These are phyloP conservation scores for Talaromyces islandicus DNA, from an alignment of 2,329 filamentous ascomycete genomes.

Conservation along the genomic window DNA sequence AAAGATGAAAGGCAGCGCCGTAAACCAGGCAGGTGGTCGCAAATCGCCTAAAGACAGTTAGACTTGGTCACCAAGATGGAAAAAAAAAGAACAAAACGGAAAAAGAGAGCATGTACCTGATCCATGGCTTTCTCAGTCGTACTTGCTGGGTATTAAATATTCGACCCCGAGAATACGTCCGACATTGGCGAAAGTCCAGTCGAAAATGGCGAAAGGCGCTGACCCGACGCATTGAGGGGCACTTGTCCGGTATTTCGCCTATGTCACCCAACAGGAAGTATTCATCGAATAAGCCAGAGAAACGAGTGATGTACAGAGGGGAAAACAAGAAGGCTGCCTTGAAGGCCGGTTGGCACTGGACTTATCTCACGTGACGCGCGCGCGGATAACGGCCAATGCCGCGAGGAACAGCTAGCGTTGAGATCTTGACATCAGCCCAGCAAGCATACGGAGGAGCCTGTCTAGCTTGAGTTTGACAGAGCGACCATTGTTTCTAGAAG, in stretches of 20 bases:
- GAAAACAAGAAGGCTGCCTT: not conserved
- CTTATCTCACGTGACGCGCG: not conserved
- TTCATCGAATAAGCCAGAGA: not conserved
- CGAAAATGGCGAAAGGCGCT: constrained; percentile 23
- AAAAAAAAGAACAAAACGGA: not conserved
- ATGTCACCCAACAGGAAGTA: not conserved
- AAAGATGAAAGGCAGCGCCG: constrained; percentile 27
- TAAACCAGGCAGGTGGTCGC: constrained; percentile 24
- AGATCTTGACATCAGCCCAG: not conserved
- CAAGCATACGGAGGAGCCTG: not conserved
- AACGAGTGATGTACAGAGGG: not conserved
- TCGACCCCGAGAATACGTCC: constrained; percentile 8
- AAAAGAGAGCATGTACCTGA: constrained; percentile 18
- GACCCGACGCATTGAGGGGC: constrained; percentile 27
- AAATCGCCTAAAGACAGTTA: constrained; percentile 19
- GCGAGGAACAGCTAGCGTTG: not conserved
- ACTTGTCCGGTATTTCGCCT: constrained; percentile 10
- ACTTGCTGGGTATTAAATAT: constrained; percentile 18
- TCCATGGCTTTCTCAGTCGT: constrained; percentile 28
- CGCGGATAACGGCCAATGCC: not conserved
- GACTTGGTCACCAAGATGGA: not conserved
- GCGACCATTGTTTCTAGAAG: not conserved
- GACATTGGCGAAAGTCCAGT: constrained; percentile 17
- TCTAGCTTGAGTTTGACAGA: not conserved
- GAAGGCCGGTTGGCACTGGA: not conserved